phyloP scores from a whole-genome alignment of 108 stramenopile genomes.

The Hondaea fermentalgiana region DNA sequence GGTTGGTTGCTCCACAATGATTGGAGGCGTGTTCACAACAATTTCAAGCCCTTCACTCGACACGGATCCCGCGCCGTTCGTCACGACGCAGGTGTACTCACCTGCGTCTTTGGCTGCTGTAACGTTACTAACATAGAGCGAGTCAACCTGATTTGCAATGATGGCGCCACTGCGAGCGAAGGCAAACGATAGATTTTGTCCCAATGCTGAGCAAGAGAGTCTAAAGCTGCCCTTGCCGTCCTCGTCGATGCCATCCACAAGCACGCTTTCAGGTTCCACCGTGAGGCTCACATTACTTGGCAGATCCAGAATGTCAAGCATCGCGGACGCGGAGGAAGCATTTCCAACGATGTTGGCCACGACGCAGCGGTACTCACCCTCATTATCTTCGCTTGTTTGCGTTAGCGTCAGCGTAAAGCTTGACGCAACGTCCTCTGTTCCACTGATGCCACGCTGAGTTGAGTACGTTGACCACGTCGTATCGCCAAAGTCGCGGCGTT shows the following conservation, averaged over 20 bases:
- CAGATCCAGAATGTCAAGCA: not conserved
- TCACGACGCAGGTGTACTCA: not conserved
- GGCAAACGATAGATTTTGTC: not conserved
- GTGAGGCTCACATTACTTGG: not conserved
- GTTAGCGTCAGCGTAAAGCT: not conserved
- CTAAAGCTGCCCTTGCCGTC: not conserved
- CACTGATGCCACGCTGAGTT: not conserved
- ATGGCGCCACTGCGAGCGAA: not conserved
- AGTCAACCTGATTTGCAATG: not conserved
- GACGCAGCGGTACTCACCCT: not conserved
- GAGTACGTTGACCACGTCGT: not conserved
- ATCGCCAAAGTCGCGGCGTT: not conserved
- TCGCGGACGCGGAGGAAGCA: not conserved
- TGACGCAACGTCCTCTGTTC: not conserved
- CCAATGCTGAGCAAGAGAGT: not conserved
- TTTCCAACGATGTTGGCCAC: not conserved
- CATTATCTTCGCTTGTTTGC: not conserved
- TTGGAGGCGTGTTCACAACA: conserved; percentile 3
- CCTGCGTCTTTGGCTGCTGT: not conserved
- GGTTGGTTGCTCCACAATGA: not conserved
- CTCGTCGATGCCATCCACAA: not conserved
- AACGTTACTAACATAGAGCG: not conserved
- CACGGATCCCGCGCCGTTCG: not conserved
- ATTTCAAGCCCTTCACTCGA: not conserved
- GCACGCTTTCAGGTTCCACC: not conserved